phyloP scores from a whole-genome alignment of 495 filamentous ascomycete species.

The Penicillium diatomitis region DNA sequence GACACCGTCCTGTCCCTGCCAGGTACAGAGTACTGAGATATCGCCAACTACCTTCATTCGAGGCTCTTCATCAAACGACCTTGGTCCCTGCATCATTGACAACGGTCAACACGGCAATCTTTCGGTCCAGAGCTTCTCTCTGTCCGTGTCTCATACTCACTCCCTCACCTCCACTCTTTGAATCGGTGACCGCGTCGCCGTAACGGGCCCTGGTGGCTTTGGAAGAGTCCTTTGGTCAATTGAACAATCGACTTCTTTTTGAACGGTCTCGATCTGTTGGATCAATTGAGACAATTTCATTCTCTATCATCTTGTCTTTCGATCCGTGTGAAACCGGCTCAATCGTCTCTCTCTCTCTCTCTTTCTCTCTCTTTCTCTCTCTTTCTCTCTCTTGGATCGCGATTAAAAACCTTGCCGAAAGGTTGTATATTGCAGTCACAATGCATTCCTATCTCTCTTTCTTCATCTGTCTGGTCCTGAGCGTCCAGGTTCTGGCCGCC shows the following conservation, averaged over 20 bases:
- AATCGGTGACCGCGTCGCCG: too few relatives aligned
- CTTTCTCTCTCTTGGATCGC: too few relatives aligned
- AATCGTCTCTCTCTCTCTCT: slow-evolving; percentile 3
- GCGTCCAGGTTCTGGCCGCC: slow-evolving; percentile 31
- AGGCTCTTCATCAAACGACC: too few relatives aligned
- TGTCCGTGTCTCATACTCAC: background rate
- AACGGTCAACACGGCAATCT: slow-evolving; percentile 6
- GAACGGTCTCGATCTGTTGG: background rate
- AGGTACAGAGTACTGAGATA: too few relatives aligned
- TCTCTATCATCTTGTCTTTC: background rate
- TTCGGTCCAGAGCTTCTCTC: background rate
- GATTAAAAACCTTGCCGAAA: too few relatives aligned
- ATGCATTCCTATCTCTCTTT: slow-evolving; percentile 27
- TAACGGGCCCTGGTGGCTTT: too few relatives aligned
- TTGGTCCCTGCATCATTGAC: too few relatives aligned
- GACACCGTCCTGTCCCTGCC: too few relatives aligned
- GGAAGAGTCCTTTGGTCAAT: background rate
- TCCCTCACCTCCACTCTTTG: too few relatives aligned
- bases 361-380: slow-evolving; percentile 5
- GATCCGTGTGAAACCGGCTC: background rate
- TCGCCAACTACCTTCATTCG: too few relatives aligned
- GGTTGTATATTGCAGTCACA: slow-evolving; percentile 4
- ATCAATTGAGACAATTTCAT: background rate
- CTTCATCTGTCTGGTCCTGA: slow-evolving; percentile 21
- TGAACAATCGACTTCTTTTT: background rate